Percentiles rank a stretch among this genome's conserved stretches.
These are phyloP conservation scores for Neofusicoccum cordaticola DNA, from an alignment of 2,329 filamentous ascomycete species.

Conservation along the genomic window DNA sequence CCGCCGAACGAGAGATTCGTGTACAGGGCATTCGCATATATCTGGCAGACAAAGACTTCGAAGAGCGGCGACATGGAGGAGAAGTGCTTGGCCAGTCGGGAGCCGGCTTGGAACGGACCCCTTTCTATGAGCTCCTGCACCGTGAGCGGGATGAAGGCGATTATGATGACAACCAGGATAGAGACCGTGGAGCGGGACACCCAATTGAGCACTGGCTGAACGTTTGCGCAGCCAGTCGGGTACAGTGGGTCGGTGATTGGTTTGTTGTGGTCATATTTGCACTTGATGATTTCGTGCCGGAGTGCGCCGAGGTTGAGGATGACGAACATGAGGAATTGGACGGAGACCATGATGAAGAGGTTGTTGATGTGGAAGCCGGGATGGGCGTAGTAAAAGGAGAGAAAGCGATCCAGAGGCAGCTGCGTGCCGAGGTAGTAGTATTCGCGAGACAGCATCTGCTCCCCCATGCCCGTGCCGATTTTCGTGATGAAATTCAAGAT, in stretches of 20 bases:
- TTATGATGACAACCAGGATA: conserved; percentile 98
- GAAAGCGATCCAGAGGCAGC: conserved; percentile 90
- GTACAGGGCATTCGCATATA: conserved; percentile 94
- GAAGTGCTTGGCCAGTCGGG: conserved; percentile 92
- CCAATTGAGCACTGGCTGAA: conserved; percentile 88
- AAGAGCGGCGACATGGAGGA: conserved; percentile 92
- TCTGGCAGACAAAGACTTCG: conserved; percentile 98
- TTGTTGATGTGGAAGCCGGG: conserved; percentile 99
- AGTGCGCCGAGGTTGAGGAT: conserved; percentile 87
- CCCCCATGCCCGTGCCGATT: conserved; percentile 99
- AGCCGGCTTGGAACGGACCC: conserved; percentile 84
- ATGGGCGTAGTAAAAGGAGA: conserved; percentile 99
- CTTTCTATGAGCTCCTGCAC: conserved; percentile 95
- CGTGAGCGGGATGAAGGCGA: conserved; percentile 88
- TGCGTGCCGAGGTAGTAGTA: conserved; percentile 99
- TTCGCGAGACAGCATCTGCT: conserved; percentile 96
- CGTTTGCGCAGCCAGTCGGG: conserved; percentile 87
- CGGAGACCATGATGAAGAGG: conserved; percentile 98
- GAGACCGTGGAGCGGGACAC: conserved; percentile 89
- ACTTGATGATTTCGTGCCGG: conserved; percentile 80
- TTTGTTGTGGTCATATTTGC: conserved; percentile 78
- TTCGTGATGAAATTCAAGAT: conserved; percentile 99
- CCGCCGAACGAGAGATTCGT: conserved; percentile 94
- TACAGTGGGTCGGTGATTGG: conserved; percentile 84
- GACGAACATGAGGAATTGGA: conserved; percentile 96